Evolutionary conservation across 2,329 filamentous ascomycete genomes (phyloP).

Genomic region (Cladosporium sp.): DNA sequence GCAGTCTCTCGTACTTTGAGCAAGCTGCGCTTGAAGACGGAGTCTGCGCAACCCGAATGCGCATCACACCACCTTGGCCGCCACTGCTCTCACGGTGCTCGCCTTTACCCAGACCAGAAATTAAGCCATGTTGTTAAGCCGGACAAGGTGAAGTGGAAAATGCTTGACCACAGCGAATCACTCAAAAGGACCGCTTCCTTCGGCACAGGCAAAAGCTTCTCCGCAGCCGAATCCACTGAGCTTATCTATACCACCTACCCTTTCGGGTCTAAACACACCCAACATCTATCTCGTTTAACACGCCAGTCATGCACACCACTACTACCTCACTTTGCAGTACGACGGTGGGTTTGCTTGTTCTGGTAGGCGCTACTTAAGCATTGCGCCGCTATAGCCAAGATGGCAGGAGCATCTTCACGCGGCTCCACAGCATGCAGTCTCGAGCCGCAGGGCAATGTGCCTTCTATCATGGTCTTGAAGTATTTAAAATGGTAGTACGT

Average conservation of each 20-base stretch:
- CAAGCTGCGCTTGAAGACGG: not conserved
- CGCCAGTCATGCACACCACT: slow-evolving; percentile 6
- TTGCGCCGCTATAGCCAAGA: slow-evolving; percentile 3
- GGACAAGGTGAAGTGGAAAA: slow-evolving; percentile 6
- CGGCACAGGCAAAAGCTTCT: not conserved
- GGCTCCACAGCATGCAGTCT: slow-evolving; percentile 1
- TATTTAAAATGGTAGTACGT: not conserved
- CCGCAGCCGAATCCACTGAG: not conserved
- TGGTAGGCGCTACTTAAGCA: not conserved
- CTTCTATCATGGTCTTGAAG: not conserved
- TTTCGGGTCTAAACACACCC: not conserved
- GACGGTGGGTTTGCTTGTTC: not conserved
- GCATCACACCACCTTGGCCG: not conserved
- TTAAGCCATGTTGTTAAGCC: not conserved
- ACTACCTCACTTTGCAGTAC: not conserved
- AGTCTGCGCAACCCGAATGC: not conserved
- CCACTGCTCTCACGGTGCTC: not conserved
- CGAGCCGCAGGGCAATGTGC: not conserved
- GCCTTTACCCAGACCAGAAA: not conserved
- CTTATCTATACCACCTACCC: slow-evolving; percentile 15
- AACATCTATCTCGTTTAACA: not conserved
- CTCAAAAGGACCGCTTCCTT: not conserved
- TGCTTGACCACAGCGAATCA: not conserved
- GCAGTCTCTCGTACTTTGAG: not conserved
- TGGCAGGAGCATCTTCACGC: slow-evolving; percentile 2